phyloP scores from a whole-genome alignment of 768 basidiomycete species.

The Leccinum subgranulosum region DNA sequence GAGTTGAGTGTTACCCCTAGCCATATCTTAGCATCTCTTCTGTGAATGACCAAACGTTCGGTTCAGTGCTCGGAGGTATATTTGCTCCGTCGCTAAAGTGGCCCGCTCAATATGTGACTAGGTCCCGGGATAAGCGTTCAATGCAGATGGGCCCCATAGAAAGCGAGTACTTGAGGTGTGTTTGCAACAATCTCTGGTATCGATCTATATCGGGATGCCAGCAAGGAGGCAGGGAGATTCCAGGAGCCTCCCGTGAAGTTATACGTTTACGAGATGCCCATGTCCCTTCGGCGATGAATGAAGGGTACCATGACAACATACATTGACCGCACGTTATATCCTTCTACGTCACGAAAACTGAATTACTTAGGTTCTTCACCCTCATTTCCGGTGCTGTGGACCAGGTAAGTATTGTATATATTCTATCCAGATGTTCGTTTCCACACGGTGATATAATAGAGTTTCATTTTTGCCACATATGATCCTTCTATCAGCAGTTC shows the following conservation, averaged over 20 bases:
- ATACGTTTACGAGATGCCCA: background rate
- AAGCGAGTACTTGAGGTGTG: background rate
- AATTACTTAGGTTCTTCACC: background rate
- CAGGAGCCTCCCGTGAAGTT: background rate
- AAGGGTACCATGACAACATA: background rate
- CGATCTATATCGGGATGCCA: background rate
- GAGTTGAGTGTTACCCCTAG: slow-evolving; percentile 14
- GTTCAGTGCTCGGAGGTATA: background rate
- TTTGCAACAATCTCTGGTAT: background rate
- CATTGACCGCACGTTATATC: too few species aligned
- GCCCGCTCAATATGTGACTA: too few species aligned
- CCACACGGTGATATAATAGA: background rate
- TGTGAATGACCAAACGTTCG: background rate
- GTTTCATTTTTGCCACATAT: background rate
- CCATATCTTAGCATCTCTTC: slow-evolving; percentile 2
- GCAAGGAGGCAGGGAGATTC: background rate
- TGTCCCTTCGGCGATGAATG: background rate
- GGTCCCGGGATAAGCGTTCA: background rate
- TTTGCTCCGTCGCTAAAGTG: background rate
- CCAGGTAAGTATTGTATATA: background rate
- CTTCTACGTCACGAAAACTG: too few species aligned
- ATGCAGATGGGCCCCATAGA: background rate
- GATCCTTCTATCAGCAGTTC: background rate
- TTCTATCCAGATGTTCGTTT: background rate
- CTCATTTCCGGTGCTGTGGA: background rate